Percentiles rank a stretch among this genome's conserved stretches.
phyloP scores from a whole-genome alignment of 75 land plant species.

The Isoetes taiwanensis region DNA sequence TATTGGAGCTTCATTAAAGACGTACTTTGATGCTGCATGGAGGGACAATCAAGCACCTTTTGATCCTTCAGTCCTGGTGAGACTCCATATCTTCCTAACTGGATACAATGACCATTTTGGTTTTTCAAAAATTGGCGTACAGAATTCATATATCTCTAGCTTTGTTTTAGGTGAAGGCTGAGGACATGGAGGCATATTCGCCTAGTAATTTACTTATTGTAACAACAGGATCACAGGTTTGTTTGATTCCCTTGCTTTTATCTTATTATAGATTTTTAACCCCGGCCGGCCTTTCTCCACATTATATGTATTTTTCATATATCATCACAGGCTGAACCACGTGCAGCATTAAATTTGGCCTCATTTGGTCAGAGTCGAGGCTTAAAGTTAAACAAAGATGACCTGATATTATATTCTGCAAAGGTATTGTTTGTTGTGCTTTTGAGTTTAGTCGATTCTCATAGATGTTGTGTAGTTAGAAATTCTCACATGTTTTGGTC shows the following conservation, averaged over 20 bases:
- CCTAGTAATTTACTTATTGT: constrained; percentile 90
- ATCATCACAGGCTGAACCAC: constrained; percentile 99
- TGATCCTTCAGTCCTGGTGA: constrained; percentile 93
- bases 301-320: too few species aligned
- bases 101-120: constrained; percentile 3
- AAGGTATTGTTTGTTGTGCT: constrained; percentile 43
- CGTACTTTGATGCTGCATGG: constrained; percentile 97
- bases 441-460: background rate
- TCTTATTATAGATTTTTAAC: background rate
- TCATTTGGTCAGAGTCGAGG: constrained; percentile 82
- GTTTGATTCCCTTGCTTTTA: background rate
- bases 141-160: background rate
- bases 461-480: too few species aligned
- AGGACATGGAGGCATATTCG: constrained; percentile 91
- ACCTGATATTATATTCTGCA: constrained; percentile 82
- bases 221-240: constrained; percentile 97
- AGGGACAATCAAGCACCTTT: constrained; percentile 98
- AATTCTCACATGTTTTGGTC: too few species aligned
- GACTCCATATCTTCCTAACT: background rate
- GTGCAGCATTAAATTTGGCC: constrained; percentile 95
- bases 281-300: too few species aligned
- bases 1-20: constrained; percentile 87
- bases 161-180: constrained; percentile 67
- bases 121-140: background rate
- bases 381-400: constrained; percentile 78